Evolutionary conservation across 148 eudicot genomes (phyloP).

Genomic region (Rheum nobile): DNA sequence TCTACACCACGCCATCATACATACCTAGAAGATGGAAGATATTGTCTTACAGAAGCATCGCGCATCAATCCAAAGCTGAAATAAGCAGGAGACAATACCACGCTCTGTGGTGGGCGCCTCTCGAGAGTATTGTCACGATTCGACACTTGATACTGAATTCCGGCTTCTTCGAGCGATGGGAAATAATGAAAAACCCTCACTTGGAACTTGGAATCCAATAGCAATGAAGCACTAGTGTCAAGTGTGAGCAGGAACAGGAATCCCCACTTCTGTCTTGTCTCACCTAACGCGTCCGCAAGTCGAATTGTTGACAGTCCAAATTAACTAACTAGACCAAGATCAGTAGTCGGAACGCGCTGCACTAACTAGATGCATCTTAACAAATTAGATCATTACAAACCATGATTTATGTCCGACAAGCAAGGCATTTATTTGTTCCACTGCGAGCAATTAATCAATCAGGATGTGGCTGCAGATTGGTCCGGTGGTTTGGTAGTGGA

Average conservation of each 20-base stretch:
- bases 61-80: neutral
- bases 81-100: neutral
- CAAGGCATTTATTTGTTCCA: no score
- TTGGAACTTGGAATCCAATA: neutral
- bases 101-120: neutral
- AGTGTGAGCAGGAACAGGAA: neutral
- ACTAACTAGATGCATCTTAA: no score
- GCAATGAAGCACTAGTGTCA: neutral
- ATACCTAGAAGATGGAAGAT: slow-evolving; percentile 1
- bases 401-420: no score
- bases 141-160: neutral
- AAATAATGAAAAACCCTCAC: neutral
- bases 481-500: slow-evolving; percentile 16
- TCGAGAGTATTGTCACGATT: neutral
- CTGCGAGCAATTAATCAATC: no score
- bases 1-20: neutral
- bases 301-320: neutral
- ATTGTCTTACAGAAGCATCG: neutral
- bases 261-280: neutral
- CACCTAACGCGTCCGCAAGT: neutral
- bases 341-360: no score
- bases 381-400: no score
- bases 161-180: neutral
- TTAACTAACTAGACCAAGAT: no score
- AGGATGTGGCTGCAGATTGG: neutral